A percentile compares a stretch with the other conserved stretches of the same genome.
phyloP scores from a whole-genome alignment of 441 rosid species.

The Breynia disticha region DNA sequence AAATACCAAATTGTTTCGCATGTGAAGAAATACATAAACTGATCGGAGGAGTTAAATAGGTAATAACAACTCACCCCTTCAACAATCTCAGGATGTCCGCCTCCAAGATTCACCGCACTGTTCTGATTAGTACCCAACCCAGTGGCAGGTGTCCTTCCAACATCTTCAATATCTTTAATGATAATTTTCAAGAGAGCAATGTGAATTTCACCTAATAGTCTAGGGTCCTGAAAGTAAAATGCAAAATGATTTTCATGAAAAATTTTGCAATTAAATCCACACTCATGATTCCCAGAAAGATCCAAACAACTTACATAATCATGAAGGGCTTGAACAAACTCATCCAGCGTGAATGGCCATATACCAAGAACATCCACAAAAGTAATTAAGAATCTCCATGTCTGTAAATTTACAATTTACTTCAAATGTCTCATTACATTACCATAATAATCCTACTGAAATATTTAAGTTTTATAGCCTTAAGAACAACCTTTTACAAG shows the following conservation, averaged over 20 bases:
- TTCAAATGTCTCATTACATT: not conserved
- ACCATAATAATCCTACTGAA: no score
- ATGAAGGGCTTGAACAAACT: slow-evolving; percentile 96
- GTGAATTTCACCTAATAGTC: slow-evolving; percentile 93
- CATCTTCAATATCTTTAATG: slow-evolving; percentile 92
- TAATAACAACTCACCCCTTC: slow-evolving; percentile 64
- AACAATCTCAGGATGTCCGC: slow-evolving; percentile 92
- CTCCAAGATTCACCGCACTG: slow-evolving; percentile 79
- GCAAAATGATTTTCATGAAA: slow-evolving; percentile 11
- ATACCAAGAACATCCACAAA: slow-evolving; percentile 89
- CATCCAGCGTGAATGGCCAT: slow-evolving; percentile 98
- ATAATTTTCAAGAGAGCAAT: slow-evolving; percentile 62
- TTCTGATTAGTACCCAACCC: slow-evolving; percentile 79
- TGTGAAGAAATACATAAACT: slow-evolving; percentile 5
- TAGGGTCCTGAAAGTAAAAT: slow-evolving; percentile 62
- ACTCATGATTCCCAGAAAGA: no score
- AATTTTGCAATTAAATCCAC: slow-evolving; percentile 8
- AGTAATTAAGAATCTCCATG: slow-evolving; percentile 88
- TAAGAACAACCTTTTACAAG: no score
- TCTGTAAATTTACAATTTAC: slow-evolving; percentile 32
- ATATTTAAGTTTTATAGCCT: no score
- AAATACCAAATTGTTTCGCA: slow-evolving; percentile 4
- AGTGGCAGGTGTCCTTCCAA: slow-evolving; percentile 75
- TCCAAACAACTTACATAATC: slow-evolving; percentile 60
- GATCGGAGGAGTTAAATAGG: not conserved